phyloP scores from a whole-genome alignment of 2,329 filamentous ascomycete genomes.

The Ilyonectria robusta region DNA sequence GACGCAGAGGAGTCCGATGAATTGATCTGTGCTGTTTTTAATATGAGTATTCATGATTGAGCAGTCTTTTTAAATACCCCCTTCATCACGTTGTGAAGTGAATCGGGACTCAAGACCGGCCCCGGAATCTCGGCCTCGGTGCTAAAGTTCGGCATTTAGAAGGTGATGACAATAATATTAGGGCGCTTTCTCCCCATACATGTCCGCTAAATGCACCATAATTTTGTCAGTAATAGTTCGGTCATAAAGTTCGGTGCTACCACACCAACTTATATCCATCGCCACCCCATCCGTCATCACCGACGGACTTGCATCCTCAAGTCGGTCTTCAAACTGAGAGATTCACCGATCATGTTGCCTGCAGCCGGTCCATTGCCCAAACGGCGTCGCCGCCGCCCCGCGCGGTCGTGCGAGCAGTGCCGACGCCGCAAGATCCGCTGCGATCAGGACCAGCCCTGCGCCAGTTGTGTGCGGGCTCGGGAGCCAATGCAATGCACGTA shows the following conservation, averaged over 20 bases:
- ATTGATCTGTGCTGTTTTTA: not conserved
- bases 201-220: not conserved
- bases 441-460: constrained; percentile 41
- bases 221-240: constrained; percentile 28
- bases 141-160: constrained; percentile 21
- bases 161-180: constrained; percentile 1
- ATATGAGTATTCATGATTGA: not conserved
- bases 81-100: not conserved
- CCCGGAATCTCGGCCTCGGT: constrained; percentile 33
- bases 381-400: constrained; percentile 44
- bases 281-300: constrained; percentile 8
- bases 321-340: not conserved
- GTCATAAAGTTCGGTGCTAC: constrained; percentile 36
- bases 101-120: not conserved
- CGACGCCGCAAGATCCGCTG: constrained; percentile 46
- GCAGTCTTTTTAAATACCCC: not conserved
- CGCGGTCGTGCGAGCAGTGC: constrained; percentile 46
- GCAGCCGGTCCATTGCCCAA: constrained; percentile 31
- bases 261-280: constrained; percentile 32
- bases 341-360: constrained; percentile 18
- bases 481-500: constrained; percentile 45
- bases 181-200: too few relatives aligned
- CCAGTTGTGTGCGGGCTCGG: constrained; percentile 43
- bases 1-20: not conserved
- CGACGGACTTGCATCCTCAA: constrained; percentile 8